phyloP scores from a whole-genome alignment of 2,329 filamentous ascomycete species.

The Sphaerulina populicola region DNA sequence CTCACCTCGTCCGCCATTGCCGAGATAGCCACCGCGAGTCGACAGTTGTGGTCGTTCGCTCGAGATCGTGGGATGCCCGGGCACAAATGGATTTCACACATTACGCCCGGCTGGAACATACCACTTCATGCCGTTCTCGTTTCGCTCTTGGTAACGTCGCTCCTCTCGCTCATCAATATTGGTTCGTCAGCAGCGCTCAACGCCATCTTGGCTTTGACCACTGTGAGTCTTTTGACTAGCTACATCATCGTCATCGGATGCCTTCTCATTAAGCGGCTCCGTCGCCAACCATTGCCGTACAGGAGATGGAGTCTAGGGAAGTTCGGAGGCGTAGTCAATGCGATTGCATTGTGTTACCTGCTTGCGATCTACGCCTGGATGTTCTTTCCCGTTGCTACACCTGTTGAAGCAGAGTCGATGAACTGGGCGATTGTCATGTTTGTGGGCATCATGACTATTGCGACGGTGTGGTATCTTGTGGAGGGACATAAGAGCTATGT shows the following conservation, averaged over 20 bases:
- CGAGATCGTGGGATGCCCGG: conserved; percentile 27
- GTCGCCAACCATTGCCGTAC: conserved; percentile 31
- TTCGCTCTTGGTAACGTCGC: conserved; percentile 20
- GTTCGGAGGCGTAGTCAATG: conserved; percentile 10
- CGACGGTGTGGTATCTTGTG: conserved; percentile 30
- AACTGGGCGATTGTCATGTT: conserved; percentile 46
- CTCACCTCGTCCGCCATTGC: conserved; percentile 22
- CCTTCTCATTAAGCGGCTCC: conserved; percentile 35
- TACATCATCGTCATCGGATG: conserved; percentile 38
- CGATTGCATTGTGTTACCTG: conserved; percentile 5
- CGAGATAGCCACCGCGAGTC: conserved; percentile 24
- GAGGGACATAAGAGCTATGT: conserved; percentile 29
- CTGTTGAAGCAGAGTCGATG: conserved; percentile 35
- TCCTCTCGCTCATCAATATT: conserved; percentile 26
- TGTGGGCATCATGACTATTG: not conserved
- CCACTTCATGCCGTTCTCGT: conserved; percentile 24
- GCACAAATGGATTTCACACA: conserved; percentile 18
- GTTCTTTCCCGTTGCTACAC: conserved; percentile 14
- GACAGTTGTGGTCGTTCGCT: conserved; percentile 35
- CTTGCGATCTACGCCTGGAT: conserved; percentile 8
- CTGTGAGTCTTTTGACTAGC: conserved; percentile 35
- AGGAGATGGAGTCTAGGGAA: conserved; percentile 35
- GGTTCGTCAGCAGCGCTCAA: conserved; percentile 29
- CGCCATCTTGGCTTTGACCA: conserved; percentile 35
- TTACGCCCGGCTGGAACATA: conserved; percentile 13